phyloP scores from a whole-genome alignment of 805 yeast genomes.

The Cyberlindnera nakhonratchasimensis region DNA sequence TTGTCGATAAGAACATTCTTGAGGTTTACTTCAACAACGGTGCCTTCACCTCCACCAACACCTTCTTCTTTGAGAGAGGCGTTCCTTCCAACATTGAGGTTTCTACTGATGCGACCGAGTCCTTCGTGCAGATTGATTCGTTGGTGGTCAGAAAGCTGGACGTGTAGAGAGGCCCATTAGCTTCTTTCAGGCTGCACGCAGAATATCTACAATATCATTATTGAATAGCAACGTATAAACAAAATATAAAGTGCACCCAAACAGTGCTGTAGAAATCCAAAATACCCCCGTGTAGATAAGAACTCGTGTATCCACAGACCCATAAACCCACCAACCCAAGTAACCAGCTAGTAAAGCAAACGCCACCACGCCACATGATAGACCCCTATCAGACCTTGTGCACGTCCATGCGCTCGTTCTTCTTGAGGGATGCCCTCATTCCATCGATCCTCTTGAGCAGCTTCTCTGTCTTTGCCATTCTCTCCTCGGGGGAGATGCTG shows the following conservation, averaged over 20 bases:
- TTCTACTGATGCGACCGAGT: slow-evolving; percentile 12
- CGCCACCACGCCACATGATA: too few species aligned
- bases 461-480: slow-evolving; percentile 21
- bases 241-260: too few species aligned
- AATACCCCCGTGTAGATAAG: too few species aligned
- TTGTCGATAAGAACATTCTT: slow-evolving; percentile 31
- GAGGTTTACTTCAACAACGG: slow-evolving; percentile 34
- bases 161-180: too few species aligned
- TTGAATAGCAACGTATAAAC: too few species aligned
- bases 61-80: slow-evolving; percentile 29
- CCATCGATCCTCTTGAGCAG: slow-evolving; percentile 22
- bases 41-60: slow-evolving; percentile 27
- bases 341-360: too few species aligned
- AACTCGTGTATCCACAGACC: too few species aligned
- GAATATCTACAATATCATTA: too few species aligned
- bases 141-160: not conserved
- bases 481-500: slow-evolving; percentile 20
- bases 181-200: too few species aligned
- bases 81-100: slow-evolving; percentile 17
- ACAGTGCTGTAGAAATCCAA: too few species aligned
- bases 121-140: slow-evolving; percentile 1
- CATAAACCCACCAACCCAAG: too few species aligned
- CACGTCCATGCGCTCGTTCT: slow-evolving; percentile 10
- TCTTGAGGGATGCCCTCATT: slow-evolving; percentile 17
- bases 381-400: slow-evolving; percentile 9